Evolutionary conservation across 176 grass and related monocot species (phyloP).

Genomic region (Sorghum bicolor): DNA sequence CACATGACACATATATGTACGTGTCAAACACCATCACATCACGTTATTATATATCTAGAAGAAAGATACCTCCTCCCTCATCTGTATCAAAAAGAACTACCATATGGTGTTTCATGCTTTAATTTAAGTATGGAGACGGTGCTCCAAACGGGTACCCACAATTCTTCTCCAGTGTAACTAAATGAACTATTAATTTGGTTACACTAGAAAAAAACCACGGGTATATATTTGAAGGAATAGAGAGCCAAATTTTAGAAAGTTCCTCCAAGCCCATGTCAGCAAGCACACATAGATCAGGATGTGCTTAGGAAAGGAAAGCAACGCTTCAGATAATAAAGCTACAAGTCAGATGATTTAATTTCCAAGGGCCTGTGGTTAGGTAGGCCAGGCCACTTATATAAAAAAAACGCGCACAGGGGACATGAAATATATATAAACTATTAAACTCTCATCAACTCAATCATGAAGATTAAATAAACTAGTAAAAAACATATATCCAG

Average conservation of each 20-base stretch:
- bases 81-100: not conserved
- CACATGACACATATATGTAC: not conserved
- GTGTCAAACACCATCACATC: not conserved
- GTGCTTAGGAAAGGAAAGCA: not conserved
- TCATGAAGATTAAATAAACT: not conserved
- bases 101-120: not conserved
- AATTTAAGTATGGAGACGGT: no score
- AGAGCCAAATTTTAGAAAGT: conserved; percentile 19
- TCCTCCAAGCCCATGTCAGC: not conserved
- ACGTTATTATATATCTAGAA: conserved; percentile 31
- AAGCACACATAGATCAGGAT: not conserved
- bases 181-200: no score
- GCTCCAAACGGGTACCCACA: no score
- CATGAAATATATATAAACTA: not conserved
- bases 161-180: no score
- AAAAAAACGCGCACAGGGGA: not conserved
- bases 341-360: not conserved
- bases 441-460: not conserved
- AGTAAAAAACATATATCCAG: not conserved
- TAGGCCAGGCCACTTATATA: not conserved
- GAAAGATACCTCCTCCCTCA: not conserved
- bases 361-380: not conserved
- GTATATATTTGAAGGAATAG: no score
- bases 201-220: no score
- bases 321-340: not conserved